Base-by-base conservation (phyloP, 768 basidiomycete species). In the Tylopilus cervinicoccineus region DNA sequence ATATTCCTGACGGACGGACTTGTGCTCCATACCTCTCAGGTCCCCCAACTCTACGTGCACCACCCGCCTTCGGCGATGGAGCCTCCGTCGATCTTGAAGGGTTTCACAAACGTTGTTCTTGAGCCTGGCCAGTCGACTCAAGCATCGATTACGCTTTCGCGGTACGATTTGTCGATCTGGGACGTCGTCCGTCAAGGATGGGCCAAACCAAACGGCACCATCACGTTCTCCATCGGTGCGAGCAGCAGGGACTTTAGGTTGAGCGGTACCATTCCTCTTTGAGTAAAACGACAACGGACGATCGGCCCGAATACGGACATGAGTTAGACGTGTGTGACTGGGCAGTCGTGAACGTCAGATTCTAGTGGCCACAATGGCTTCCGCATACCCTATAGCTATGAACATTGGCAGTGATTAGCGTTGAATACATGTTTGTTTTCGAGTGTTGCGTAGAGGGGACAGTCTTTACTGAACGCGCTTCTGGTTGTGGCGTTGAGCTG, bases 131-230 rank as follows among this genome's bases (percentile, higher is more conserved):
- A 81, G 59, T 73, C 61, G 22, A 63, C 63, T 48, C 63, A 52
- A 8, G 79, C 81, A 2, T 74, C 70, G 6, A 74, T 90, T 55
- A 75, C 72, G 8, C 70, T 90, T 27, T 82, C 86, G 13, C 72
- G 84, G 29, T 82, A 87, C 56, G 83, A 86, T 54, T 57, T 88
- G 56, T 84, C 81, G 19, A 75, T 88, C 46, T 92, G 88, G 91
- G 86, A 92, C 63, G 78, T 76, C 2, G 76, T 66, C 10, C 71
- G 73, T 22, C 90, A 93, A 64, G 81, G 84, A 3, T 93, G 91
- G 89, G 70, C 72, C 52, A 79, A 77, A 54, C 88, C 90, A 1
- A 58, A 66, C 2, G 89, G 88, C 2, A 72, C 61, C 34, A 81
- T 87, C 58, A 68, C 68, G 19, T 74, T 93, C 42, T 76, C 79